Percentiles rank a stretch among this genome's conserved stretches.
phyloP scores from a whole-genome alignment of 495 filamentous ascomycete genomes.

The Xylaria intraflava region DNA sequence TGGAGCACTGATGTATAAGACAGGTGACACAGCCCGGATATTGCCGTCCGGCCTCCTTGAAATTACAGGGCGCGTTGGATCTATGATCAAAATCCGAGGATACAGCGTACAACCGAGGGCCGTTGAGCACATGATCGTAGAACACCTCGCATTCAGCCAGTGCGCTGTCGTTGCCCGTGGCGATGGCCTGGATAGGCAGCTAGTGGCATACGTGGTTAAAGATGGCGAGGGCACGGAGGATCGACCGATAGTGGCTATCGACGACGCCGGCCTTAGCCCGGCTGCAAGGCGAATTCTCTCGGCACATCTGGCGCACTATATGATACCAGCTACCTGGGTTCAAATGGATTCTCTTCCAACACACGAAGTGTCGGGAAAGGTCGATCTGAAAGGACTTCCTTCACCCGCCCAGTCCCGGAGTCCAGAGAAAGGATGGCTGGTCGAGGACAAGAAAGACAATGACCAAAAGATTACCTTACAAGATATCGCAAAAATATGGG shows the following conservation, averaged over 20 bases:
- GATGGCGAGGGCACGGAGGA: slow-evolving; percentile 47
- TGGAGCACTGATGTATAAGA: slow-evolving; percentile 56
- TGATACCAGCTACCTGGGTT: slow-evolving; percentile 64
- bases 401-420: slow-evolving; percentile 36
- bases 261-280: slow-evolving; percentile 54
- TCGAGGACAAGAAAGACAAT: slow-evolving; percentile 32
- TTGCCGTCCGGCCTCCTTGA: slow-evolving; percentile 58
- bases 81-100: slow-evolving; percentile 61
- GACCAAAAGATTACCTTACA: slow-evolving; percentile 45
- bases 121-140: slow-evolving; percentile 54
- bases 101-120: slow-evolving; percentile 63
- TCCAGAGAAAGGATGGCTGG: slow-evolving; percentile 19
- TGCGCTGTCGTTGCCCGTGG: slow-evolving; percentile 57
- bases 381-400: slow-evolving; percentile 56
- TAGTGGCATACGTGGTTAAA: slow-evolving; percentile 61
- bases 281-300: slow-evolving; percentile 48
- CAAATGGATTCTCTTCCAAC: slow-evolving; percentile 55
- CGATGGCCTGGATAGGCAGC: slow-evolving; percentile 57
- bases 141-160: slow-evolving; percentile 52
- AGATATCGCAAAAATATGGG: slow-evolving; percentile 55
- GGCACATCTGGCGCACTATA: slow-evolving; percentile 58
- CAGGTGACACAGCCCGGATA: slow-evolving; percentile 62
- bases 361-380: slow-evolving; percentile 61
- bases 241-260: slow-evolving; percentile 49
- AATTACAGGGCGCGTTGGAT: slow-evolving; percentile 64